Evolutionary conservation across 2,329 filamentous ascomycete species (phyloP).

Genomic region (Didymella glomerata): DNA sequence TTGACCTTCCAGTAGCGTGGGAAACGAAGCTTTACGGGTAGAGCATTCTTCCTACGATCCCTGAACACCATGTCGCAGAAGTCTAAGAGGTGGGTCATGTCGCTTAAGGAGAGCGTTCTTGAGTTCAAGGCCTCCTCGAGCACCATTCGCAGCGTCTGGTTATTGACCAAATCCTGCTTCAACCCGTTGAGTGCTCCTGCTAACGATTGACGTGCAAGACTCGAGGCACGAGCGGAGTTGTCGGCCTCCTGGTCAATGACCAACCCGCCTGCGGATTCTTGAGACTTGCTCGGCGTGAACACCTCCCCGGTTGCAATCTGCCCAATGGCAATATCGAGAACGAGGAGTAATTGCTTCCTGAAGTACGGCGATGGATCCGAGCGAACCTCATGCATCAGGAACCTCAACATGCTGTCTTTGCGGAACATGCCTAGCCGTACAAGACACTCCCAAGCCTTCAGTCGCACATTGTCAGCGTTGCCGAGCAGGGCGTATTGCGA

Average conservation of each 20-base stretch:
- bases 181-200: constrained; percentile 66
- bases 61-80: constrained; percentile 66
- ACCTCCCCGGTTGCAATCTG: constrained; percentile 66
- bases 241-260: constrained; percentile 65
- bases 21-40: constrained; percentile 60
- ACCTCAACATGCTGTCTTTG: constrained; percentile 61
- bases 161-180: constrained; percentile 60
- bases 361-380: constrained; percentile 67
- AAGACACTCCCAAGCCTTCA: constrained; percentile 67
- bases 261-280: constrained; percentile 54
- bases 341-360: constrained; percentile 60
- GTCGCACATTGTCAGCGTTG: constrained; percentile 67
- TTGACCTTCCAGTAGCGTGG: constrained; percentile 66
- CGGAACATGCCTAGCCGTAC: constrained; percentile 63
- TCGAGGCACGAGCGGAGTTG: constrained; percentile 56
- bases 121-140: constrained; percentile 66
- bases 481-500: constrained; percentile 67
- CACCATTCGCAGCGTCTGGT: constrained; percentile 60
- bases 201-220: constrained; percentile 64
- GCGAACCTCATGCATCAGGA: constrained; percentile 65
- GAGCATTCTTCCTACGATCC: constrained; percentile 54
- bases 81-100: constrained; percentile 65
- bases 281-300: constrained; percentile 42
- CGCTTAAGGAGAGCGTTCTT: constrained; percentile 59
- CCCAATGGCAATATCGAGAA: constrained; percentile 65